Evolutionary conservation across 1,139 yeast genomes (phyloP), one percentile per base, ranked within the genome.

Genomic region (Torulaspora pretoriensis): DNA sequence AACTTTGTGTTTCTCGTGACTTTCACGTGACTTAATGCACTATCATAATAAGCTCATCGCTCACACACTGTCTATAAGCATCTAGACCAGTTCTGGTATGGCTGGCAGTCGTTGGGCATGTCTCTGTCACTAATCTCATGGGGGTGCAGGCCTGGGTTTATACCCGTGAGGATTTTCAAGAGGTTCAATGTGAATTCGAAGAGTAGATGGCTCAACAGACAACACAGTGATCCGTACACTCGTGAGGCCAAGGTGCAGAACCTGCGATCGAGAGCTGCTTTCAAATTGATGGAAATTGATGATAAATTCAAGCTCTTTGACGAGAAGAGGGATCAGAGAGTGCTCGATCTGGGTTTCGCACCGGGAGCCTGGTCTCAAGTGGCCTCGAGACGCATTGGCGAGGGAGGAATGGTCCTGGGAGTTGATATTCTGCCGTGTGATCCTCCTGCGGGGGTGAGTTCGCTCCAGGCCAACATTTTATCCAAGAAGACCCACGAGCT

Each of bases 301-400:
- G 71, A 79, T 25, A 79, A 76, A 58, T 83, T 73, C 64, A 68
- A 70, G 24, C 51, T 92, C 2, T 81, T 92, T 63, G 68, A 68
- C 45, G 71, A 75, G 6, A 71, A 46, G 5, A 41, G 35, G 14
- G 24, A 45, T 8, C 71, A 68, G 54, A 79, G 83, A 44, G 83
- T 92, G 0, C 80, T 92, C 3, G 98, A 92, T 66, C 70, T 92
- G 41, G 98, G 98, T 1, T 92, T 76, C 62, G 95, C 95, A 0
- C 98, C 98, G 0, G 98, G 98, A 0, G 90, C 95, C 28, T 92
- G 98, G 98, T 75, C 90, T 9, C 87, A 82, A 54, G 94, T 85
- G 26, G 83, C 95, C 0, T 77, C 77, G 5, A 79, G 77, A 36
- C 67, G 77, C 34, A 75, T 86, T 9, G 63, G 71, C 12, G 71